These are phyloP conservation scores for Cryptosporidium parvum DNA, from an alignment of 169 alveolate species.

Conservation along the genomic window DNA sequence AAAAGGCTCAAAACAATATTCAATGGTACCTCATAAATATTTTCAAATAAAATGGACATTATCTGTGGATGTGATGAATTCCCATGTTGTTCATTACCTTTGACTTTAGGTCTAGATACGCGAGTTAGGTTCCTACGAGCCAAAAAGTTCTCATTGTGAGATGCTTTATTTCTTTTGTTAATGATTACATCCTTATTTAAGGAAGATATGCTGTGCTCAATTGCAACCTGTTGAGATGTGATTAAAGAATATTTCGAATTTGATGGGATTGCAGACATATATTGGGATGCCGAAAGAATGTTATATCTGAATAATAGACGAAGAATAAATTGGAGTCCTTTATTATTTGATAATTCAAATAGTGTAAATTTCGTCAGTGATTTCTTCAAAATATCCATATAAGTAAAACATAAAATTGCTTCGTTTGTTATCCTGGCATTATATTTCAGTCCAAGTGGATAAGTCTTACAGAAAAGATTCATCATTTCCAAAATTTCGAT, in stretches of 20 bases:
- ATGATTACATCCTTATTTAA: constrained; percentile 15
- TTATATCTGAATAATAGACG: constrained; percentile 53
- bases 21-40: constrained; percentile 40
- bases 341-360: constrained; percentile 21
- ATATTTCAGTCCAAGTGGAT: constrained; percentile 57
- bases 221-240: background rate
- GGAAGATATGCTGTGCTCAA: constrained; percentile 29
- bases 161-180: background rate
- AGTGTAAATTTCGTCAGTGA: constrained; percentile 14
- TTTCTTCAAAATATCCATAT: constrained; percentile 49
- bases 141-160: background rate
- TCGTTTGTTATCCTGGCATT: constrained; percentile 27
- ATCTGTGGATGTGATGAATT: background rate
- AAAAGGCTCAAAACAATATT: constrained; percentile 29
- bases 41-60: background rate
- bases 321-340: constrained; percentile 41
- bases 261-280: background rate
- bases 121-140: background rate
- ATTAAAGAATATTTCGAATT: constrained; percentile 7
- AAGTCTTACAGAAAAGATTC: constrained; percentile 26
- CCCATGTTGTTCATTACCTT: background rate
- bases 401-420: constrained; percentile 10
- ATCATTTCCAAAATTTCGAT: constrained; percentile 19
- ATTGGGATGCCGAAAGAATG: constrained; percentile 25
- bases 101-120: background rate